These are phyloP conservation scores for Salicornia ramosissima DNA, from an alignment of 148 eudicot genomes.

Conservation along the genomic window DNA sequence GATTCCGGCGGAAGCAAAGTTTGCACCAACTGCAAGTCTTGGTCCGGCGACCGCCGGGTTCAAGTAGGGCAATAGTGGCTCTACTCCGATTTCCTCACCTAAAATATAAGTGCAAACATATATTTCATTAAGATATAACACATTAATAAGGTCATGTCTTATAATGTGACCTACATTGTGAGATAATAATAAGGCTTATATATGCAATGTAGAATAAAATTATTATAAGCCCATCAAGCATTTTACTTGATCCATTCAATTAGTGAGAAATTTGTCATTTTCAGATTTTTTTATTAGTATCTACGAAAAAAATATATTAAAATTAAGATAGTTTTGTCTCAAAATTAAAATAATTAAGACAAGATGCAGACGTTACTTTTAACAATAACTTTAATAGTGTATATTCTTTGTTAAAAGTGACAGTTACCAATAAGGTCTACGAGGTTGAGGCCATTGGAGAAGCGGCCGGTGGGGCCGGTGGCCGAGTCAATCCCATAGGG, in stretches of 20 bases:
- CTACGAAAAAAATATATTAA: too few relatives aligned
- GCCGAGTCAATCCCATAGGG: conserved; percentile 80
- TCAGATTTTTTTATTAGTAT: too few relatives aligned
- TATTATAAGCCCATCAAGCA: too few relatives aligned
- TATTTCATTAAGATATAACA: background rate
- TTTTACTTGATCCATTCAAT: too few relatives aligned
- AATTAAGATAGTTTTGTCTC: too few relatives aligned
- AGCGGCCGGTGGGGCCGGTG: conserved; percentile 64
- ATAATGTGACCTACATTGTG: too few relatives aligned
- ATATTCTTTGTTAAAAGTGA: too few relatives aligned
- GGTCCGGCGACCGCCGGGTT: conserved; percentile 45
- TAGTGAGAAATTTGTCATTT: too few relatives aligned
- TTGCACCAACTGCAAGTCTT: conserved; percentile 62
- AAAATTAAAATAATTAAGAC: too few relatives aligned
- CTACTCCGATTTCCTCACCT: conserved; percentile 58
- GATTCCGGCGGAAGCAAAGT: conserved; percentile 73
- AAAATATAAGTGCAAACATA: background rate
- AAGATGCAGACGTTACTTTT: too few relatives aligned
- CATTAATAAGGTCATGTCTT: background rate
- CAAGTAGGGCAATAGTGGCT: conserved; percentile 48
- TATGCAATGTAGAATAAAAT: too few relatives aligned
- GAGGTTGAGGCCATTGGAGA: conserved; percentile 68
- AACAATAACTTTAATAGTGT: background rate
- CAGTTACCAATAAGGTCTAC: conserved; percentile 63
- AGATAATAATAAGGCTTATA: background rate